phyloP scores from a whole-genome alignment of 768 basidiomycete genomes.

The Dioszegia aurantiaca region DNA sequence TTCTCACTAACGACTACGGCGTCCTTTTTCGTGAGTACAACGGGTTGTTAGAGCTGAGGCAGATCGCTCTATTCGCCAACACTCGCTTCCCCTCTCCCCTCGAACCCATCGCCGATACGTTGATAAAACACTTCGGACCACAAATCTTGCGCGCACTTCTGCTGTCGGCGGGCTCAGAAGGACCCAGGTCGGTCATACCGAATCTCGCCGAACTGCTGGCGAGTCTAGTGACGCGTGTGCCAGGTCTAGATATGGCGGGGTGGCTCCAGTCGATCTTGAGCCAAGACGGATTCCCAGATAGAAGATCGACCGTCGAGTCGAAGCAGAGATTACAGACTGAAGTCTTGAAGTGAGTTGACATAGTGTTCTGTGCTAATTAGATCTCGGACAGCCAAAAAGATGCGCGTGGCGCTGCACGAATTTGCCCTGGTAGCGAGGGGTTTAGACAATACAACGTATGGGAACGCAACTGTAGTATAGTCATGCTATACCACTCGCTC shows the following conservation, averaged over 20 bases:
- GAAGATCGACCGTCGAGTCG: constrained; percentile 68
- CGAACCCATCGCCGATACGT: constrained; percentile 56
- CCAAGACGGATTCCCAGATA: constrained; percentile 65
- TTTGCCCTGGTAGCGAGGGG: constrained; percentile 82
- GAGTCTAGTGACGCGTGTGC: constrained; percentile 62
- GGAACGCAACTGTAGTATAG: constrained; percentile 62
- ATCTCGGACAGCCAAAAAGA: constrained; percentile 68
- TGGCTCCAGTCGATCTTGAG: constrained; percentile 74
- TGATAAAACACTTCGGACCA: constrained; percentile 56
- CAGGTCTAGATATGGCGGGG: constrained; percentile 57
- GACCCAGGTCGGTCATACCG: constrained; percentile 75
- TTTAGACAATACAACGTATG: constrained; percentile 78
- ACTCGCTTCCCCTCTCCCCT: constrained; percentile 57
- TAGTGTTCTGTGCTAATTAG: neutral
- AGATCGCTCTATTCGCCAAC: constrained; percentile 62
- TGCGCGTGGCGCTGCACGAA: constrained; percentile 78
- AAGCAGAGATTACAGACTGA: constrained; percentile 65
- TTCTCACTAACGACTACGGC: constrained; percentile 80
- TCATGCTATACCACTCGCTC: constrained; percentile 14
- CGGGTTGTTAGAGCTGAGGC: constrained; percentile 54
- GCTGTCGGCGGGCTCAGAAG: constrained; percentile 75
- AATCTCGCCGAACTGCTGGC: constrained; percentile 82
- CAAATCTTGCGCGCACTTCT: constrained; percentile 68
- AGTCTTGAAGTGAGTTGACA: constrained; percentile 42
- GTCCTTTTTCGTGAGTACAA: constrained; percentile 70